Base-by-base conservation (phyloP, 345 rosid genomes). In the Melastoma malabathricum region DNA sequence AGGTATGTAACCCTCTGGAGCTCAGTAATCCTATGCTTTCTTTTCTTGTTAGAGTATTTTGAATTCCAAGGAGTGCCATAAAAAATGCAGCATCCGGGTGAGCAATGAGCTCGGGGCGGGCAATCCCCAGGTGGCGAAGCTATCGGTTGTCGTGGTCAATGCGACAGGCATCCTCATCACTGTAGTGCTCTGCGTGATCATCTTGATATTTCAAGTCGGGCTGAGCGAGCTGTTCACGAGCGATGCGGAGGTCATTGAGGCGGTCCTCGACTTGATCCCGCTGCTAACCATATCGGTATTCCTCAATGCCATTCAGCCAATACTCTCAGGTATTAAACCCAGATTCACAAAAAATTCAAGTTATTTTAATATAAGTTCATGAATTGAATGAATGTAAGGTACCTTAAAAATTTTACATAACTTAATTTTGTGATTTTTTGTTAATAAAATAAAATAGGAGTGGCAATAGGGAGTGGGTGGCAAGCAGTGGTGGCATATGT, bases 391-490 rank as follows among this genome's bases (percentile, higher is more conserved):
- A 2, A 22, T 22, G 4, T 2, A 1, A 22, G 4, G 25, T 22
- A 4, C 25, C 4, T 22, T 4, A 1, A 22, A 22, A 2, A 1
- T 22, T 22, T 22, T 22, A 22, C 25, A 2, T 22, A 22, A 22
- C 25, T 22, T 22, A 22, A 22, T 22, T 22, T 22, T 34, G 12
- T 34, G 12, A 9, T 0, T 9, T 31, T 2, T 34, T 34, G 2
- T 6, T 9, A 2, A 22, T 4, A 22, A 22, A 22, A 34, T 9
- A 7, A 6, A 34, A 34, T 34, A 78, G 97, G 98, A n/a, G 98
- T 92, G 61, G 98, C 98, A 13, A 84, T 92, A 60, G 98, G 98
- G 15, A 82, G 96, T 55, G 95, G 98, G 14, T 84, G 98, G 98
- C 95, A 92, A 76, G 81, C 81, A 23, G 68, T 82, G 19, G 98